Percentiles rank a stretch among this genome's conserved stretches.
Evolutionary conservation across 306 rosid genomes (phyloP).

Genomic region (Styphnolobium japonicum): DNA sequence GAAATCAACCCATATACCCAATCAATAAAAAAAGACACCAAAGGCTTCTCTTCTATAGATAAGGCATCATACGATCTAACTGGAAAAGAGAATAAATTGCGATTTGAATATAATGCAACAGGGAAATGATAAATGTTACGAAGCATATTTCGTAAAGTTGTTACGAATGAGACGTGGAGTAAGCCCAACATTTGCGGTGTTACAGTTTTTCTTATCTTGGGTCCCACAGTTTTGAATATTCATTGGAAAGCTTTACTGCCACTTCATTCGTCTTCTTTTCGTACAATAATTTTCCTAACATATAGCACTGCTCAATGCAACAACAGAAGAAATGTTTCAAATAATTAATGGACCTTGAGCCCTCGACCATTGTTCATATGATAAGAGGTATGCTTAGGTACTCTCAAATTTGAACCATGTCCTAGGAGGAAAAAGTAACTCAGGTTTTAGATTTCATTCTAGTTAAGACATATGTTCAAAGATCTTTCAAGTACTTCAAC

Average conservation of each 20-base stretch:
- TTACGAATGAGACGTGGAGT: too few relatives aligned
- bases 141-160: too few relatives aligned
- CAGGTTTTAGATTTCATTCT: background rate
- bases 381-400: background rate
- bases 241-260: too few relatives aligned
- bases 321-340: background rate
- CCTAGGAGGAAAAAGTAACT: background rate
- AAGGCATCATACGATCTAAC: background rate
- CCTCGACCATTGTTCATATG: background rate
- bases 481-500: background rate
- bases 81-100: background rate
- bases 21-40: background rate
- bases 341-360: background rate
- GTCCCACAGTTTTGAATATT: too few relatives aligned
- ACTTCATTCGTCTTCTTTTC: too few relatives aligned
- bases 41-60: background rate
- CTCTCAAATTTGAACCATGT: background rate
- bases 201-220: too few relatives aligned
- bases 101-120: background rate
- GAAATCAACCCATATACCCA: conserved; percentile 21
- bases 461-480: background rate
- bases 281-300: too few relatives aligned
- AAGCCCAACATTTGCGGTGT: too few relatives aligned
- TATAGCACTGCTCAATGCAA: too few relatives aligned
- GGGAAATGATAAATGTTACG: too few relatives aligned